Evolutionary conservation across 1,284 basidiomycete species (phyloP), one percentile per base, ranked within the genome.

Genomic region (Sporisorium graminicola): DNA sequence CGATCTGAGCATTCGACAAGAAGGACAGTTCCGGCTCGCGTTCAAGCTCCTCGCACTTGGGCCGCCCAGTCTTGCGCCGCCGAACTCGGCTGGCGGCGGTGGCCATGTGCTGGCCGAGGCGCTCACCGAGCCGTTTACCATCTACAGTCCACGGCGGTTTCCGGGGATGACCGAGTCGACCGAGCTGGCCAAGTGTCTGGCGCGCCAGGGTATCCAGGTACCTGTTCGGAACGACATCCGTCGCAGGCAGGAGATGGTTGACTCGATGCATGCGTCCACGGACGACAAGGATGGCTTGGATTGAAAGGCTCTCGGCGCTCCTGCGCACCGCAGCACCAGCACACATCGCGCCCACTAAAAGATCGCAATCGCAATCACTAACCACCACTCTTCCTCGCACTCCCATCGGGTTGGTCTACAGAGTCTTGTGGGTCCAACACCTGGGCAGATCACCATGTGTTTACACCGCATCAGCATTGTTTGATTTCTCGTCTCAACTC

Each of bases 111-210:
- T 77, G 6, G 70, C 72, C 4, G 58, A 66, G 16, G 62, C 68
- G 2, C 43, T 62, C 6, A 71, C 76, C 0, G 69, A 74, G 13
- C 69, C 69, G 1, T 80, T 80, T 33, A 37, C 61, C 3, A 65
- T 80, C 27, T 78, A 70, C 59, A 67, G 68, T 31, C 68, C 72
- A 5, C 59, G 77, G 27, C 58, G 58, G 10, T 79, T 74, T 18
- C 77, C 77, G 1, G 77, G 77, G 20, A 77, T 79, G 70, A 74
- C 65, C 8, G 77, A 80, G 47, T 74, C 70, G 4, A 77, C 79
- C 18, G 73, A 73, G 33, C 50, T 80, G 7, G 79, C 78, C 5
- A 80, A 77, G 31, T 64, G 58, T 29, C 55, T 80, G 0, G 79
- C 79, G 2, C n/a, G 54, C 3, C 79, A 80, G 33, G 78, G 78